A percentile compares a stretch with the other conserved stretches of the same genome.
Evolutionary conservation across 805 yeast species (phyloP).

Genomic region (Tetrapisispora arboricola): DNA sequence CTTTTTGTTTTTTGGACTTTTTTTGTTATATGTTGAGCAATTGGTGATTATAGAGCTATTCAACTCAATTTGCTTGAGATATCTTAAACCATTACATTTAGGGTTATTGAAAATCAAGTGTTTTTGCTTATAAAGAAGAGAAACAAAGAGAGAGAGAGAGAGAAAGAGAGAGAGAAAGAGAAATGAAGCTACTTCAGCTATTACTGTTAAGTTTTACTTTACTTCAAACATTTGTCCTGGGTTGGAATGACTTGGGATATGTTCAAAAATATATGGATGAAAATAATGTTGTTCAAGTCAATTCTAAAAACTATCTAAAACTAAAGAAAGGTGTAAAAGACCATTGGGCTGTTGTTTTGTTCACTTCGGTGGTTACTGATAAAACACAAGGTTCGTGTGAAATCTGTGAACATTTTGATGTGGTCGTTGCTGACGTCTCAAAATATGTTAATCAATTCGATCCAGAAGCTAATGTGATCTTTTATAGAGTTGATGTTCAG

Average conservation of each 20-base stretch:
- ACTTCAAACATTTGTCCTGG: background rate
- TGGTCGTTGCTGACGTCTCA: background rate
- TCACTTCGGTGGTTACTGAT: background rate
- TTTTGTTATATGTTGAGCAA: no score
- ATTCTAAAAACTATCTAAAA: background rate
- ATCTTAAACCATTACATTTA: no score
- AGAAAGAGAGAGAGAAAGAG: background rate
- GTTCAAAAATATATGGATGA: background rate
- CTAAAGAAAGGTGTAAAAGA: conserved; percentile 1
- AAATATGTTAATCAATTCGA: background rate
- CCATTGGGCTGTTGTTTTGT: background rate
- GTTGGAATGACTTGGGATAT: background rate
- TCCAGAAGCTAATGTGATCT: background rate
- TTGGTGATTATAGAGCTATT: no score
- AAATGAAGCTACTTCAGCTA: conserved; percentile 2
- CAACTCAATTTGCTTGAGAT: no score
- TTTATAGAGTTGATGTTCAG: background rate
- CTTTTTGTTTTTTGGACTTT: no score
- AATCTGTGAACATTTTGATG: conserved; percentile 2
- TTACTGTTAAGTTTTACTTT: background rate
- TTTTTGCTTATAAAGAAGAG: no score
- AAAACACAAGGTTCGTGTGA: conserved; percentile 1
- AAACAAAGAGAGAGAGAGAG: no score
- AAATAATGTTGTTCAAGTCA: background rate
- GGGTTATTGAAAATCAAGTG: no score